Percentiles rank a stretch among this genome's conserved stretches.
phyloP scores from a whole-genome alignment of 2,329 filamentous ascomycete species.

The Nigrospora oryzae region DNA sequence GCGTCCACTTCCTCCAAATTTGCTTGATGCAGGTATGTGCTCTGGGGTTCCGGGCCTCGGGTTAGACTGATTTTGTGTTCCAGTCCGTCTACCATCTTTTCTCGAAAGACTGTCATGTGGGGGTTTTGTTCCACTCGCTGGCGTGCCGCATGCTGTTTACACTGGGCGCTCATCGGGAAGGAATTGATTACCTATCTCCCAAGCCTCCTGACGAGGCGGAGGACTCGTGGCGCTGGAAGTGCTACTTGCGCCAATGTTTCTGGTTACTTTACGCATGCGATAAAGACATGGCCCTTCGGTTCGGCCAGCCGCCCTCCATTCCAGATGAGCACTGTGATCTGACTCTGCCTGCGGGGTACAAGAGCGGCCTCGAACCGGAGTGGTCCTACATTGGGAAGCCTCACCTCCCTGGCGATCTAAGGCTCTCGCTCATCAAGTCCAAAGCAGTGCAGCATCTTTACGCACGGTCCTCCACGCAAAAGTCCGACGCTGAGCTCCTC shows the following conservation, averaged over 20 bases:
- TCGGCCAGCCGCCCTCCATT: conserved; percentile 41
- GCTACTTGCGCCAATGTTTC: conserved; percentile 34
- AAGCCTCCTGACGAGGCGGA: not conserved
- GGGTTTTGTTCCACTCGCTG: conserved; percentile 32
- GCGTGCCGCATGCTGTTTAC: conserved; percentile 39
- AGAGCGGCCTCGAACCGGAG: conserved; percentile 3
- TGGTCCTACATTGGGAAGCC: conserved; percentile 4
- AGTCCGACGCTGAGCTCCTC: conserved; percentile 45
- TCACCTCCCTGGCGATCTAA: conserved; percentile 37
- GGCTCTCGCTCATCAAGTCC: conserved; percentile 42
- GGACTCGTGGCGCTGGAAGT: conserved; percentile 14
- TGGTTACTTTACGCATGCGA: conserved; percentile 48
- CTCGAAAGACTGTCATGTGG: conserved; percentile 35
- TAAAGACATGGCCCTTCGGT: conserved; percentile 46
- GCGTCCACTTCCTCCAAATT: conserved; percentile 33
- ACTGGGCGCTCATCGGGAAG: conserved; percentile 34
- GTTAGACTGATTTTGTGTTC: not conserved
- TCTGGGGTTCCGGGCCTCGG: too few relatives aligned
- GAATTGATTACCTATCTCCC: conserved; percentile 3
- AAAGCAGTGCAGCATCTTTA: conserved; percentile 39
- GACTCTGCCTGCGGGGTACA: conserved; percentile 33
- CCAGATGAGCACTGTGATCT: conserved; percentile 44
- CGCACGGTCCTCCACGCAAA: conserved; percentile 35
- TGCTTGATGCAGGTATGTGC: conserved; percentile 37
- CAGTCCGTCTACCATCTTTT: conserved; percentile 34